Conservation (phyloP, 2,329 filamentous ascomycete genomes). For the Seiridium cupressi region DNA sequence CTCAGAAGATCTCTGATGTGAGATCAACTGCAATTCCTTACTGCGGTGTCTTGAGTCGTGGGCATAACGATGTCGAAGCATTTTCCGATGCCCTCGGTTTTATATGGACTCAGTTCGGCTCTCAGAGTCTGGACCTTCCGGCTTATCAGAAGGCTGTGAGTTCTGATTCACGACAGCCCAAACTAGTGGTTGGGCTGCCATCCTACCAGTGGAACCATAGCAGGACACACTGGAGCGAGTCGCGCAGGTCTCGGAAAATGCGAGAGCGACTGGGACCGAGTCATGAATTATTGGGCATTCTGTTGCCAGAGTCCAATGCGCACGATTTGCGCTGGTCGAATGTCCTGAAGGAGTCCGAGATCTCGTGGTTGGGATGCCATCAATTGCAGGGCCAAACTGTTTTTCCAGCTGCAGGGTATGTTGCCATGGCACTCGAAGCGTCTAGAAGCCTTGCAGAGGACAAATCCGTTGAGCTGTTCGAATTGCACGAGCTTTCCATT, state of each 20-base stretch:
- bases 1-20: neutral
- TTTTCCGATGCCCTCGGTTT: conserved; percentile 10
- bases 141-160: neutral
- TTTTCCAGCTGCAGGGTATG: conserved; percentile 17
- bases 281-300: conserved; percentile 12
- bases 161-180: neutral
- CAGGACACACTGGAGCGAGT: conserved; percentile 14
- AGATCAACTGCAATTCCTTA: conserved; percentile 8
- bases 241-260: neutral
- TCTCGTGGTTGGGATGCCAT: conserved; percentile 14
- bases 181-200: conserved; percentile 11
- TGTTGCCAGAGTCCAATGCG: conserved; percentile 1
- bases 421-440: conserved; percentile 12
- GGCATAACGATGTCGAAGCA: neutral
- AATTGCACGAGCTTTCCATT: no score
- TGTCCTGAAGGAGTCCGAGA: conserved; percentile 3
- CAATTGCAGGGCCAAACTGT: conserved; percentile 13
- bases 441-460: conserved; percentile 3
- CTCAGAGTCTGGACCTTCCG: neutral
- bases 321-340: conserved; percentile 13
- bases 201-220: conserved; percentile 16
- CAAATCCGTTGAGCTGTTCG: no score
- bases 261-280: neutral
- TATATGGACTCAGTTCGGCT: conserved; percentile 7
- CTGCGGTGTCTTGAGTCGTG: conserved; percentile 6